phyloP scores from a whole-genome alignment of 2,329 filamentous ascomycete species.

The Colletotrichum theobromicola region DNA sequence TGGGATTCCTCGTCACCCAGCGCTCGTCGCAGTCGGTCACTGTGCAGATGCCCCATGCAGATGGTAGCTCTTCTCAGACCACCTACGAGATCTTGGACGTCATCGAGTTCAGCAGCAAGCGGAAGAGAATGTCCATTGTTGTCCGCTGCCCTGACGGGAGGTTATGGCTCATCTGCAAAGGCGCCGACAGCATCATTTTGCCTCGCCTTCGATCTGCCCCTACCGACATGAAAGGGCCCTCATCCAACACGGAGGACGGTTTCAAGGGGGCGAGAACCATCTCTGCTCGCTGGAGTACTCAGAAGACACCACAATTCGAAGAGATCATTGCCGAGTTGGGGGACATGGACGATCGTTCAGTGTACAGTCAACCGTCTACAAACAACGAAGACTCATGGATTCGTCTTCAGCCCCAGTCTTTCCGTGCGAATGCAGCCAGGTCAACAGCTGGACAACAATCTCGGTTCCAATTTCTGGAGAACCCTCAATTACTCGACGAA shows the following conservation, averaged over 20 bases:
- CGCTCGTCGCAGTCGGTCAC: conserved; percentile 74
- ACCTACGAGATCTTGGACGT: conserved; percentile 82
- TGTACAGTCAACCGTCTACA: conserved; percentile 35
- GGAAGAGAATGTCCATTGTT: conserved; percentile 92
- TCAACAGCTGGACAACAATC: conserved; percentile 53
- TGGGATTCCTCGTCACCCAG: conserved; percentile 80
- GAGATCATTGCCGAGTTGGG: conserved; percentile 57
- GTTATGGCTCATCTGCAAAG: conserved; percentile 87
- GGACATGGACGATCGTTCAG: conserved; percentile 49
- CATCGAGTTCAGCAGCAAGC: conserved; percentile 87
- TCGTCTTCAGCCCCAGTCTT: conserved; percentile 30
- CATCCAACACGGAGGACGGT: conserved; percentile 63
- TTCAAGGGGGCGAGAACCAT: conserved; percentile 61
- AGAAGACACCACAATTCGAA: conserved; percentile 56
- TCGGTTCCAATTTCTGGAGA: conserved; percentile 57
- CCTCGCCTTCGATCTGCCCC: conserved; percentile 74
- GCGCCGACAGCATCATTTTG: conserved; percentile 83
- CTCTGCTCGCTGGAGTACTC: conserved; percentile 60
- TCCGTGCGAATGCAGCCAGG: conserved; percentile 33
- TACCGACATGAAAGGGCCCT: conserved; percentile 78
- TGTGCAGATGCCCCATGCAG: conserved; percentile 46
- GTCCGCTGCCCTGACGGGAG: conserved; percentile 82
- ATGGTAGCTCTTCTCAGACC: conserved; percentile 51
- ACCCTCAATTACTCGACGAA: conserved; percentile 51
- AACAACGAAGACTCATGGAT: conserved; percentile 53